phyloP scores from a whole-genome alignment of 2,329 filamentous ascomycete species.

The Cytospora leucostoma region DNA sequence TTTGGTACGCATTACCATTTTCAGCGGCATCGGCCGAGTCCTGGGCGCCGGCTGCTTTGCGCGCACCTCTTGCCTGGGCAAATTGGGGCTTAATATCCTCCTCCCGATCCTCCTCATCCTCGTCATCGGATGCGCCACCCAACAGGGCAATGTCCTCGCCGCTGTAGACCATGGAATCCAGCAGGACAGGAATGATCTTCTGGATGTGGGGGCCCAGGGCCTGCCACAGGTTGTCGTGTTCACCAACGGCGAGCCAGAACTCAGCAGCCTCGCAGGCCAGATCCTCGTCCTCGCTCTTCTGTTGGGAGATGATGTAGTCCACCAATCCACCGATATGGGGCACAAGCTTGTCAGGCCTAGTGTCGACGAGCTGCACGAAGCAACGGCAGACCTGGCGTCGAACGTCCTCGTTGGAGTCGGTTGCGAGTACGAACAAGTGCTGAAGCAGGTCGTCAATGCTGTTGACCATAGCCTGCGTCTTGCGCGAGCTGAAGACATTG shows the following conservation, averaged over 20 bases:
- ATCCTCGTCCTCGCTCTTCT: constrained; percentile 84
- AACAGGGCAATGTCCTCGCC: constrained; percentile 88
- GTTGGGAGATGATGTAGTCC: constrained; percentile 89
- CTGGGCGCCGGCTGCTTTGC: constrained; percentile 54
- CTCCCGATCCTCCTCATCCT: constrained; percentile 84
- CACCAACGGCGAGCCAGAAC: constrained; percentile 94
- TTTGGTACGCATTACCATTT: constrained; percentile 58
- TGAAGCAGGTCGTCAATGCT: constrained; percentile 80
- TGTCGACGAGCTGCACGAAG: constrained; percentile 89
- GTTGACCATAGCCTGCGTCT: constrained; percentile 77
- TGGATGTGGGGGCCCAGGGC: constrained; percentile 75
- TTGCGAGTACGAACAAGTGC: constrained; percentile 78
- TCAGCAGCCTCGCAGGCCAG: constrained; percentile 93
- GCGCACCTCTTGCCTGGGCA: constrained; percentile 67
- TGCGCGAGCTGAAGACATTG: constrained; percentile 87
- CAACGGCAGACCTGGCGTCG: constrained; percentile 90
- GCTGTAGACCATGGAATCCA: constrained; percentile 95
- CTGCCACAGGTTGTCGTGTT: constrained; percentile 78
- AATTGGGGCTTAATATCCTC: constrained; percentile 94
- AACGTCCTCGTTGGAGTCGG: constrained; percentile 77
- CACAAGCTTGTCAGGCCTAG: constrained; percentile 83
- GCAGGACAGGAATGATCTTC: constrained; percentile 85
- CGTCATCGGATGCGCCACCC: constrained; percentile 83
- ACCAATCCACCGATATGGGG: constrained; percentile 87
- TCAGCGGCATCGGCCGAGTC: constrained; percentile 53